Conservation (phyloP, 2,329 filamentous ascomycete genomes). For the Colletotrichum trifolii region DNA sequence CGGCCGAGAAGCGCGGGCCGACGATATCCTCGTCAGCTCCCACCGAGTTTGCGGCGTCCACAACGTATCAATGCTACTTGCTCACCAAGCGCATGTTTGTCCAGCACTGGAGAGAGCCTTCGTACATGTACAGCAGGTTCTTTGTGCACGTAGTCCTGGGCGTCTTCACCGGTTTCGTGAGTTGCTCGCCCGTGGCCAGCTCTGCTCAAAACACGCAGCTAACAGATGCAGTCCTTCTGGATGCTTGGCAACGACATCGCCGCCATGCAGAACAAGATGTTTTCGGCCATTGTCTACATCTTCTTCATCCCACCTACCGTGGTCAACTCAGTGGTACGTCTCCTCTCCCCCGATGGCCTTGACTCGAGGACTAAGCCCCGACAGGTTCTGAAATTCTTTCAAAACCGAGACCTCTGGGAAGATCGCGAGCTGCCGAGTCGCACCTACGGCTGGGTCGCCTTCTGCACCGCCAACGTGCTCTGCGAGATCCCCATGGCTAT, state of each 20-base stretch:
- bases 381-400: constrained; percentile 78
- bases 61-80: constrained; percentile 70
- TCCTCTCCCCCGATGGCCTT: too few relatives aligned
- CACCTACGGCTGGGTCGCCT: constrained; percentile 83
- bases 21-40: constrained; percentile 38
- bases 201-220: background rate
- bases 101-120: constrained; percentile 81
- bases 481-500: constrained; percentile 79
- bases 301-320: constrained; percentile 76
- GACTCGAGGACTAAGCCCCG: too few relatives aligned
- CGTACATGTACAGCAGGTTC: constrained; percentile 81
- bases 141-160: constrained; percentile 78
- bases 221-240: constrained; percentile 71
- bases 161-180: constrained; percentile 75
- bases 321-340: constrained; percentile 69
- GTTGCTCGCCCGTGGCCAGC: background rate
- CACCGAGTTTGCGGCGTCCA: constrained; percentile 75
- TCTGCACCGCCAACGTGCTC: constrained; percentile 78
- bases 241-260: constrained; percentile 71
- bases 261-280: constrained; percentile 83
- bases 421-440: constrained; percentile 77
- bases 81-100: constrained; percentile 77
- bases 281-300: constrained; percentile 72
- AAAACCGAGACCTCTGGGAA: constrained; percentile 78
- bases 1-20: constrained; percentile 50